Evolutionary conservation across 345 rosid genomes (phyloP).

Genomic region (Combretum micranthum): DNA sequence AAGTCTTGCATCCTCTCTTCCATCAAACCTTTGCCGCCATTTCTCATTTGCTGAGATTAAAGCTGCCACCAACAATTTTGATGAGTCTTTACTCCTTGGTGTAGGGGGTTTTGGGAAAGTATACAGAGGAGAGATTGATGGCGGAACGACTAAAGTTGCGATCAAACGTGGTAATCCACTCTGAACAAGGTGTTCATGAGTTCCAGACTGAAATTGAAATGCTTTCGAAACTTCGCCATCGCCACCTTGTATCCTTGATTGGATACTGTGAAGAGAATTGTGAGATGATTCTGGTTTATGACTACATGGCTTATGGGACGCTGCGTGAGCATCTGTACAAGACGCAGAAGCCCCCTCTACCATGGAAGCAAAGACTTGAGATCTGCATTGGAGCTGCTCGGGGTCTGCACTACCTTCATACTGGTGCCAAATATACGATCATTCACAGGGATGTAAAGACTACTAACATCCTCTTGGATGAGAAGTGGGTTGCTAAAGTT

Average conservation of each 20-base stretch:
- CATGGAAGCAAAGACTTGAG: constrained; percentile 27
- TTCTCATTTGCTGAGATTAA: constrained; percentile 26
- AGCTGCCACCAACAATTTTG: constrained; percentile 21
- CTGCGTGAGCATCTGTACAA: constrained; percentile 26
- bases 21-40: constrained; percentile 19
- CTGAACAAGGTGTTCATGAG: constrained; percentile 23
- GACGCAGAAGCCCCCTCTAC: constrained; percentile 14
- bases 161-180: constrained; percentile 24
- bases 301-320: constrained; percentile 27
- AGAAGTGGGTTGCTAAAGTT: constrained; percentile 30
- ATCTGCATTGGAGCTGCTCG: constrained; percentile 29
- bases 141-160: constrained; percentile 12
- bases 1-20: constrained; percentile 17
- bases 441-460: constrained; percentile 35
- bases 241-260: constrained; percentile 24
- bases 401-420: constrained; percentile 29
- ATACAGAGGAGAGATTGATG: constrained; percentile 20
- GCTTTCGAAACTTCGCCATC: constrained; percentile 31
- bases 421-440: constrained; percentile 18
- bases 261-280: constrained; percentile 22
- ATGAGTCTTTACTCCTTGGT: constrained; percentile 13
- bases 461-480: constrained; percentile 27
- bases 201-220: constrained; percentile 27
- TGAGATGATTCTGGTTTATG: constrained; percentile 30
- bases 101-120: constrained; percentile 32